Conservation (phyloP, 192 early-diverging fungal species). For the Pilobolus umbonatus region DNA sequence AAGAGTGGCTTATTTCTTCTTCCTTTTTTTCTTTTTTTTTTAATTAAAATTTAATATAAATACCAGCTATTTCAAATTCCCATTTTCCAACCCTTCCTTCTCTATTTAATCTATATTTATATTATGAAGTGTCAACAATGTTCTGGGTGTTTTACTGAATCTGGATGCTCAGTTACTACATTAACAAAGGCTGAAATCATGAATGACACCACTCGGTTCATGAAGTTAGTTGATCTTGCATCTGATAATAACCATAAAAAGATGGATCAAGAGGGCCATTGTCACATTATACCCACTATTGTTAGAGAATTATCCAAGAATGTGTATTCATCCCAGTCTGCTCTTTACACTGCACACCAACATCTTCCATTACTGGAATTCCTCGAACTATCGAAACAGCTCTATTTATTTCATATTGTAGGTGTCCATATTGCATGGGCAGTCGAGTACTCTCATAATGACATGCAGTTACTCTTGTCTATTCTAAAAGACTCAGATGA, state of each 20-base stretch:
- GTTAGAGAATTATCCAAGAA: constrained; percentile 10
- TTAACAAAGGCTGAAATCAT: neutral
- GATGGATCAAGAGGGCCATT: neutral
- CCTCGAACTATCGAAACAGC: constrained; percentile 2
- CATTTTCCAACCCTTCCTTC: neutral
- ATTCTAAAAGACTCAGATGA: neutral
- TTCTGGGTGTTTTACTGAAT: constrained; percentile 24
- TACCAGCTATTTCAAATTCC: neutral
- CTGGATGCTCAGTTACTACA: constrained; percentile 11
- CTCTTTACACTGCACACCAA: constrained; percentile 12
- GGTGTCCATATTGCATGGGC: constrained; percentile 25
- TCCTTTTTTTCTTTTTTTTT: neutral
- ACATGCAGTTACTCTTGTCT: neutral
- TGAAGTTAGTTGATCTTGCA: constrained; percentile 6
- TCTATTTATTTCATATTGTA: neutral
- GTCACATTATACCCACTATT: constrained; percentile 26
- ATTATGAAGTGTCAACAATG: constrained; percentile 26
- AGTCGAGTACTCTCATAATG: constrained; percentile 15
- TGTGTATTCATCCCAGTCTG: constrained; percentile 23
- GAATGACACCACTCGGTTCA: neutral
- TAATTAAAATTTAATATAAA: neutral
- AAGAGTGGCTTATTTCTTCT: constrained; percentile 5
- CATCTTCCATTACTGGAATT: constrained; percentile 12
- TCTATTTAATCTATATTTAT: neutral
- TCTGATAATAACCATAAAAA: neutral